Conservation (phyloP, 495 filamentous ascomycete species). For the Neurospora pannonica region DNA sequence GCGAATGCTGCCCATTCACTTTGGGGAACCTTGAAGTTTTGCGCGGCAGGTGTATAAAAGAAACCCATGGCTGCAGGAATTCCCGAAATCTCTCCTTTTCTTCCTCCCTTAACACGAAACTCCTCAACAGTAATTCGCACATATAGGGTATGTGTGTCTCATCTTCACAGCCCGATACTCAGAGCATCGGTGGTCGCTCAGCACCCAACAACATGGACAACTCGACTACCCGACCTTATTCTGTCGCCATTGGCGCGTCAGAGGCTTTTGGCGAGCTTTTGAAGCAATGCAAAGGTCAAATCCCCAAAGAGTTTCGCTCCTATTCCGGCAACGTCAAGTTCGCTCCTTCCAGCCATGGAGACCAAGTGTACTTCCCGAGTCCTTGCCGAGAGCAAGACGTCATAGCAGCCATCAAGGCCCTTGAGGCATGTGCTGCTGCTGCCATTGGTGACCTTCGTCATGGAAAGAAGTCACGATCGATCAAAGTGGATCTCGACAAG, state of each 20-base stretch:
- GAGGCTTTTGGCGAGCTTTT: slow-evolving; percentile 20
- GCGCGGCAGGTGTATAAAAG: neutral
- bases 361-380: slow-evolving; percentile 43
- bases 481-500: slow-evolving; percentile 53
- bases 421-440: slow-evolving; percentile 59
- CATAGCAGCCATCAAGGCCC: slow-evolving; percentile 55
- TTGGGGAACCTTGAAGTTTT: neutral
- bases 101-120: neutral
- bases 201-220: neutral
- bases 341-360: slow-evolving; percentile 19
- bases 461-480: slow-evolving; percentile 26
- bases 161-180: neutral
- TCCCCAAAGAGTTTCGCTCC: slow-evolving; percentile 23
- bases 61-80: neutral
- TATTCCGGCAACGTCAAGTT: slow-evolving; percentile 21
- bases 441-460: slow-evolving; percentile 52
- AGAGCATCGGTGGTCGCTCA: neutral
- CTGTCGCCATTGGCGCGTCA: slow-evolving; percentile 17
- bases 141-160: neutral
- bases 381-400: slow-evolving; percentile 66
- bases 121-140: neutral
- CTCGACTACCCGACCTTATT: slow-evolving; percentile 5
- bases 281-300: slow-evolving; percentile 11
- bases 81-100: neutral
- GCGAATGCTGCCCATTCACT: neutral